Evolutionary conservation across 2,329 filamentous ascomycete genomes (phyloP), one percentile per base, ranked within the genome.

Genomic region (Zarea fungicola): DNA sequence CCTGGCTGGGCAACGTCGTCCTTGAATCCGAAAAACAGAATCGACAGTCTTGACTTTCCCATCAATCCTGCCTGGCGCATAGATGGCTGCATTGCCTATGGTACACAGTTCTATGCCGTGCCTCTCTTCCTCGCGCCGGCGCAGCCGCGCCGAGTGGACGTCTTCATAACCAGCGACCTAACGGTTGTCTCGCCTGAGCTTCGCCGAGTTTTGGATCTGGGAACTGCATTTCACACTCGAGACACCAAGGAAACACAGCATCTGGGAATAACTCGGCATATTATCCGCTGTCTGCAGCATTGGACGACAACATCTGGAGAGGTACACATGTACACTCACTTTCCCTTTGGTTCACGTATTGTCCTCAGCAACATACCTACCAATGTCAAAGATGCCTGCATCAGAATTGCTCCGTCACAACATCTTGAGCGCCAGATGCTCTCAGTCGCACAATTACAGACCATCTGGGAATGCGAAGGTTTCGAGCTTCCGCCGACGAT

Each of bases 21-120:
- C 34, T 65, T 82, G 35, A 83, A 83, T 53, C 80, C 79, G 7
- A 80, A 78, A 60, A 83, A 81, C 56, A 72, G 79, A 51, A 76
- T 83, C 58, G 72, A 82, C 58, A 80, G 76, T 53, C 71, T 83
- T 14, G 70, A 68, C 3, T 61, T 66, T 7, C 69, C 71, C 2
- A 42, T 56, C 13, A 55, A 63, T 1, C 71, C 77, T 2, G 61
- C 77, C 7, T 84, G 80, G 79, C 71, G 76, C 28, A 74, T 84
- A 41, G 79, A 83, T 54, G 79, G 80, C 42, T 78, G 73, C 55
- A 75, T 76, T 19, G 75, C 72, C 16, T 68, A 78, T 48, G 80
- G 78, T 5, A 80, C 75, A 10, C 79, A 81, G 59, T 78, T 75
- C 57, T 82, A 77, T 58, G 73, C 71, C 23, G 59, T 80, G 4